A percentile compares a stretch with the other conserved stretches of the same genome.
phyloP scores from a whole-genome alignment of 805 yeast species.

The Cyberlindnera lachancei region DNA sequence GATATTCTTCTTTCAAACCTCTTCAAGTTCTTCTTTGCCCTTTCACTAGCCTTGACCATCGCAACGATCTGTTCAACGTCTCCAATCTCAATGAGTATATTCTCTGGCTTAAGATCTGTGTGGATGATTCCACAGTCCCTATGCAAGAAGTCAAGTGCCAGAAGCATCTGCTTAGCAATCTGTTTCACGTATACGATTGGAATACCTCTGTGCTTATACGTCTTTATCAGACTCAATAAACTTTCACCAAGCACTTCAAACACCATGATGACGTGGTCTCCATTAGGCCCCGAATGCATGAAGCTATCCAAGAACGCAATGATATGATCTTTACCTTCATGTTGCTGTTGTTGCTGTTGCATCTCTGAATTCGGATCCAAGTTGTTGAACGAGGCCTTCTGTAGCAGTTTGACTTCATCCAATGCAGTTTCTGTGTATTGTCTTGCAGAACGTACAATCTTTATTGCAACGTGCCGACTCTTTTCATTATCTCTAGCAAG shows the following conservation, averaged over 20 bases:
- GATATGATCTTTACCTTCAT: constrained; percentile 77
- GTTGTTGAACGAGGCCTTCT: constrained; percentile 54
- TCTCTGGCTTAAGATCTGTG: constrained; percentile 70
- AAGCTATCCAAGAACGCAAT: constrained; percentile 79
- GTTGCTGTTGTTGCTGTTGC: constrained; percentile 57
- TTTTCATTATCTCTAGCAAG: constrained; percentile 58
- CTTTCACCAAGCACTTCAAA: constrained; percentile 97
- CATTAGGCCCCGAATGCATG: constrained; percentile 83
- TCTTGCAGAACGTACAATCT: constrained; percentile 84
- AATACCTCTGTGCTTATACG: constrained; percentile 73
- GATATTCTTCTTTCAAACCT: constrained; percentile 34
- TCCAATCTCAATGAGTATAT: constrained; percentile 71
- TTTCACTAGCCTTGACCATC: constrained; percentile 55
- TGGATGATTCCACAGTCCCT: constrained; percentile 69
- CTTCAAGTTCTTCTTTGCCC: constrained; percentile 36
- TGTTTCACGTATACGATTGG: constrained; percentile 73
- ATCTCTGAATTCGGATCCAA: too few species aligned
- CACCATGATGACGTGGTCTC: constrained; percentile 92
- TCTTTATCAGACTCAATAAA: constrained; percentile 71
- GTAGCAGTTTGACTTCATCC: constrained; percentile 81
- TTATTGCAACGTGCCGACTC: constrained; percentile 81
- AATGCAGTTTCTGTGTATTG: constrained; percentile 91
- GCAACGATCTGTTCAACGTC: constrained; percentile 73
- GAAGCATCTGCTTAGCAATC: constrained; percentile 68
- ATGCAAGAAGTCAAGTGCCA: constrained; percentile 67